These are phyloP conservation scores for Omphalotus guepiniiformis DNA, from an alignment of 768 basidiomycete species.

Conservation along the genomic window DNA sequence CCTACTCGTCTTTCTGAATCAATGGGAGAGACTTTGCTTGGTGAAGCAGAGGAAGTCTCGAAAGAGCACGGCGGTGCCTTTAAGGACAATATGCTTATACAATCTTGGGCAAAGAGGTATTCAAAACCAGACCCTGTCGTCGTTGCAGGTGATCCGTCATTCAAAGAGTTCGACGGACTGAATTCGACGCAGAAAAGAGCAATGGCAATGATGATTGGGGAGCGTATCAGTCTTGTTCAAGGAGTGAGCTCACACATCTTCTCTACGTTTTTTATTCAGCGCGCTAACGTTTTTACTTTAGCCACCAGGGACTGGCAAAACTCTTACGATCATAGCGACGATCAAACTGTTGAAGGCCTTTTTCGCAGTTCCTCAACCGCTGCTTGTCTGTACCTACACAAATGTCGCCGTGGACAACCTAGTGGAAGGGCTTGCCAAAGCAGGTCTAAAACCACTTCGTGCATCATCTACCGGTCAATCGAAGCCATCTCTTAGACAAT, in stretches of 20 bases:
- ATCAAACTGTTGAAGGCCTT: conserved; percentile 77
- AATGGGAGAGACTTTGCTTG: not conserved
- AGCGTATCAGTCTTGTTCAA: conserved; percentile 77
- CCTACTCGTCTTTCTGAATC: conserved; percentile 4
- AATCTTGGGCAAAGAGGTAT: conserved; percentile 79
- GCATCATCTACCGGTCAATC: conserved; percentile 65
- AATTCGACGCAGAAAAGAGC: conserved; percentile 80
- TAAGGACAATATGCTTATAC: conserved; percentile 67
- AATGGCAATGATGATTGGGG: conserved; percentile 82
- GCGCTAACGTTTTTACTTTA: conserved; percentile 24
- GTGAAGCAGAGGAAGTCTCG: too few relatives aligned
- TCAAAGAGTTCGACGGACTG: conserved; percentile 49
- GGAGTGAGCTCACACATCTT: conserved; percentile 51
- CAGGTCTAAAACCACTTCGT: conserved; percentile 70
- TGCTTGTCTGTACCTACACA: conserved; percentile 92
- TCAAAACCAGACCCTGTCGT: conserved; percentile 50
- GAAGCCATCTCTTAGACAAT: conserved; percentile 45
- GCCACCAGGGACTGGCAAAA: conserved; percentile 94
- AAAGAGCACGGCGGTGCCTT: conserved; percentile 47
- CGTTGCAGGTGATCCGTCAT: conserved; percentile 73
- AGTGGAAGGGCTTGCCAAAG: conserved; percentile 62
- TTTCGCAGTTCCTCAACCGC: conserved; percentile 78
- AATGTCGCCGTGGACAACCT: conserved; percentile 93
- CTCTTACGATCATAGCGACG: conserved; percentile 85
- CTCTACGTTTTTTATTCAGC: conserved; percentile 1